These are phyloP conservation scores for Paramecium octaurelia DNA, from an alignment of 73 alveolate species.

Conservation along the genomic window DNA sequence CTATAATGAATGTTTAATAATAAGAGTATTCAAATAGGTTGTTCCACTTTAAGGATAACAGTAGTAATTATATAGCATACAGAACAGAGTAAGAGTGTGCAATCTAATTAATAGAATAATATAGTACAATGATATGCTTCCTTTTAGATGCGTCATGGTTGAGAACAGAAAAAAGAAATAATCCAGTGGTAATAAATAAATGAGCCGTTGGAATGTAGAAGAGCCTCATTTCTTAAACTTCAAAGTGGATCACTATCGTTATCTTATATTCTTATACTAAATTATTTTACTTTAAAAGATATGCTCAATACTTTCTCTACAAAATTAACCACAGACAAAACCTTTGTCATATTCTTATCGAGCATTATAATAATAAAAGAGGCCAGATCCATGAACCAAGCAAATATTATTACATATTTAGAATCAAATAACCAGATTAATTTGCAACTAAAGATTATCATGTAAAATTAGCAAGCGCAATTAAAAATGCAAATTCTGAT, in stretches of 20 bases:
- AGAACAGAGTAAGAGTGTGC: background rate
- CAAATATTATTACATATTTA: background rate
- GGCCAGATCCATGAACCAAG: constrained; percentile 19
- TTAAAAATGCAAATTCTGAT: background rate
- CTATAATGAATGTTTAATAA: background rate
- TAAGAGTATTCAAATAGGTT: background rate
- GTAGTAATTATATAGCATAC: background rate
- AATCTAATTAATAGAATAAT: background rate
- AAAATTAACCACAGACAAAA: background rate
- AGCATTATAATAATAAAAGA: background rate
- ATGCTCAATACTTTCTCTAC: background rate
- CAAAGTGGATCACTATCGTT: background rate
- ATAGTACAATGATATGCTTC: background rate
- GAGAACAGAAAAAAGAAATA: background rate
- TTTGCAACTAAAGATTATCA: background rate
- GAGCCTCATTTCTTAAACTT: background rate
- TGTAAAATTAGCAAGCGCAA: background rate
- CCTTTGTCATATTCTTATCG: background rate
- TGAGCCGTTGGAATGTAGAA: background rate
- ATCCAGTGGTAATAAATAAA: background rate
- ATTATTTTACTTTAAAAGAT: background rate
- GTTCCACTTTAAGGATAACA: constrained; percentile 22
- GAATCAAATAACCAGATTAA: constrained; percentile 10
- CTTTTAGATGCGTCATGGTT: background rate
- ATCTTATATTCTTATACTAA: background rate